Base-by-base conservation (phyloP, 192 early-diverging fungal genomes). In the Backusella macrospora region DNA sequence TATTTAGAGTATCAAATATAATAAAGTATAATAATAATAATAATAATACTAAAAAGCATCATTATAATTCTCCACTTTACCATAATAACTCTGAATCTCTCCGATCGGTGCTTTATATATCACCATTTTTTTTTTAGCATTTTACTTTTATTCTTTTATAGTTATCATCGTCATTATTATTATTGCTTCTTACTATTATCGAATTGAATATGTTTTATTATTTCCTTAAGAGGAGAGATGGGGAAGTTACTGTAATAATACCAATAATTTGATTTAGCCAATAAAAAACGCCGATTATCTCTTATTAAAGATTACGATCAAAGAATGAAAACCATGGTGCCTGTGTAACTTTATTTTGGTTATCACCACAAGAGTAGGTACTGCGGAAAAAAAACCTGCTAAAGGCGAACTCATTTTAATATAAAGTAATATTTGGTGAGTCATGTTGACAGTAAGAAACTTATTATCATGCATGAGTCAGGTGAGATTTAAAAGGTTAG, bases 1-100 rank as follows among this genome's bases (percentile, higher is more conserved):
- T 43, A 66, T 40, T 38, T 39, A 40, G 16, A 66, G 38, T 39
- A 66, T 21, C 64, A 4, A 18, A 21, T 65, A n/a, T 43, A 65
- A 65, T 65, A 65, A 43, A 65, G 10, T 29, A 65, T 23, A 55
- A 23, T 23, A 49, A 18, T 55, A 55, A 55, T 55, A 55, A n/a
- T 49, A 42, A 42, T 6, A 42, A n/a, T n/a, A n/a, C n/a, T n/a
- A 43, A 43, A 43, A 43, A 43, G 5, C 1, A 43, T 43, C 42
- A 43, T 43, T 43, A 43, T 43, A 49, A 49, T 49, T 49, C 48
- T 49, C 48, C 48, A 49, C 48, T 49, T 49, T 49, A 49, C 48
- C 18, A 9, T 18, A 6, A 8, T 16, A 49, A 49, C 18, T 8
- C 8, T 18, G 18, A 18, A 49, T 49, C 18, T 49, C 48, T 49